These are phyloP conservation scores for Cornus florida DNA, from an alignment of 148 eudicot genomes.

Conservation along the genomic window DNA sequence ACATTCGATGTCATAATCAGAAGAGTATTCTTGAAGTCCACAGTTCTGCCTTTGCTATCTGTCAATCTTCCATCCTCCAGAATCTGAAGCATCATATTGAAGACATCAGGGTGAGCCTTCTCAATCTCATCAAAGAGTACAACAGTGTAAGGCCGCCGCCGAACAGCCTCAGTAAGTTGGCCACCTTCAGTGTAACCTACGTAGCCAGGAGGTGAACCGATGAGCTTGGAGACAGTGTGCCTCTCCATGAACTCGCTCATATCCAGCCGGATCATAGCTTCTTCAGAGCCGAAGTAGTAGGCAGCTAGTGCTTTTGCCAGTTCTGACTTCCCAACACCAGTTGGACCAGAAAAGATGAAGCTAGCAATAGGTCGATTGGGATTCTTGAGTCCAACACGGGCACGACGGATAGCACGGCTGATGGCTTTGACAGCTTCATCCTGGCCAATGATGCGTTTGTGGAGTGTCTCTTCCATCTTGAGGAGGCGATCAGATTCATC, in stretches of 20 bases:
- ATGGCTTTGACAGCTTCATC: slow-evolving; percentile 96
- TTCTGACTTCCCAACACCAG: slow-evolving; percentile 89
- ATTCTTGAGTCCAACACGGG: slow-evolving; percentile 90
- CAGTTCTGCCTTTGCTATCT: slow-evolving; percentile 88
- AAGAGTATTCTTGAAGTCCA: slow-evolving; percentile 85
- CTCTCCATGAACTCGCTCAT: slow-evolving; percentile 97
- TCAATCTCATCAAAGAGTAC: slow-evolving; percentile 93
- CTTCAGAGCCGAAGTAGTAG: slow-evolving; percentile 90
- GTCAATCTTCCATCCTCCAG: slow-evolving; percentile 94
- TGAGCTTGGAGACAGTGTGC: slow-evolving; percentile 85
- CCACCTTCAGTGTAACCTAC: slow-evolving; percentile 93
- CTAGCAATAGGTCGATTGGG: slow-evolving; percentile 95
- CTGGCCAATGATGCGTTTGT: slow-evolving; percentile 75
- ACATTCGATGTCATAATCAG: slow-evolving; percentile 90
- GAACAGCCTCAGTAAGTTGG: slow-evolving; percentile 84
- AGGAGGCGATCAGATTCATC: slow-evolving; percentile 92
- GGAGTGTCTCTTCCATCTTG: slow-evolving; percentile 91
- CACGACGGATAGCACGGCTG: slow-evolving; percentile 82
- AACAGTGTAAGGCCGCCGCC: slow-evolving; percentile 80
- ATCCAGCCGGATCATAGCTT: slow-evolving; percentile 88
- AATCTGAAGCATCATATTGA: slow-evolving; percentile 95
- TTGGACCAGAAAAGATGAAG: slow-evolving; percentile 90
- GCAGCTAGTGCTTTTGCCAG: slow-evolving; percentile 80
- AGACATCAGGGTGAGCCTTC: slow-evolving; percentile 92
- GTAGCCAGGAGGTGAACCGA: slow-evolving; percentile 92